Evolutionary conservation across 306 rosid species (phyloP), one percentile per base, ranked within the genome.

Genomic region (Mimosa bimucronata): DNA sequence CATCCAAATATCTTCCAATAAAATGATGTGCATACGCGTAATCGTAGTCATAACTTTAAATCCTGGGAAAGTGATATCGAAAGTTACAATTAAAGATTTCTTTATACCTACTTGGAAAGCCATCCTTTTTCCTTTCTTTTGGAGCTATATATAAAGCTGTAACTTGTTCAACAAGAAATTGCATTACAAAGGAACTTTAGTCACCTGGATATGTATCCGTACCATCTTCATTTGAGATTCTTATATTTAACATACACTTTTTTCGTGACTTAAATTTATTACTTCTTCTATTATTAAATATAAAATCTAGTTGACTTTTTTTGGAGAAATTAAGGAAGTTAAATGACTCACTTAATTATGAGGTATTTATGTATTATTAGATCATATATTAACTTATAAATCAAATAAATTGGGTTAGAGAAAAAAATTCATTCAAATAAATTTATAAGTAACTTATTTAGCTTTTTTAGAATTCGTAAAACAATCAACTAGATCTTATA

Each of bases 161-260:
- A 42, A 69, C 74, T 41, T 69, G 18, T 42, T 68, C 55, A 2
- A 41, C 21, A 69, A 69, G 74, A 21, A 69, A 69, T 10, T 23
- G 34, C 8, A 41, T 69, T 11, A 21, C 11, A 40, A 40, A 4
- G 28, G 7, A 21, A 19, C 71, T 66, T 19, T 12, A 37, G 15
- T 38, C 55, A 14, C 28, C 29, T 40, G 13, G 12, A 29, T 67
- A 9, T n/a, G 28, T 21, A 37, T 66, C 48, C 23, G 14, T 2
- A 19, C 71, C 71, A 15, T 66, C 3, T 30, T 2, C 34, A 9
- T 31, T 16, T 31, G 6, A 6, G 13, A 31, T 30, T 64, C 11
- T 30, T 5, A 64, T 58, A 9, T 16, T 19, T 52, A 52, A 18
- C 23, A 52, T 3, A 18, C 21, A 52, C 9, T 16, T 6, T 52